Base-by-base conservation (phyloP, 495 filamentous ascomycete species). In the Staphylotrichum longicolle region DNA sequence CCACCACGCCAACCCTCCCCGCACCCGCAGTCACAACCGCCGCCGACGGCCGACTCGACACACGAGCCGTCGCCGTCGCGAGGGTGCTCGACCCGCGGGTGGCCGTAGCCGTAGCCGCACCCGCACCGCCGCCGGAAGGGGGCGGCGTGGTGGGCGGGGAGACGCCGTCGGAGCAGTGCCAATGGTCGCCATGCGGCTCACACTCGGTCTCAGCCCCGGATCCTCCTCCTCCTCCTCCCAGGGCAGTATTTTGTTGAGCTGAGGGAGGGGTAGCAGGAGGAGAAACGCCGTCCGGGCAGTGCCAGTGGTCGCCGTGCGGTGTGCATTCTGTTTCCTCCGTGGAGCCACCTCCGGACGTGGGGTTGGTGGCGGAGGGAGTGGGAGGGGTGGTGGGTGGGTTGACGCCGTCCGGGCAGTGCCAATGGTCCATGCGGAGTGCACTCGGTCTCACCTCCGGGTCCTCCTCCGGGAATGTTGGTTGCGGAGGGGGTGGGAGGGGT, bases 281-380 rank as follows among this genome's bases (percentile, higher is more conserved):
- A 7, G 54, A 7, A 11, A 57, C 54, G n/a, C 55, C 44, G 15
- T 27, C 35, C 4, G 55, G 55, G n/a, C 55, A 58, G 8, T 58
- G 55, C 55, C 55, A 58, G 55, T 58, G 55, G 37, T 47, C 45
- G 12, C 55, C 55, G 46, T 58, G 55, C 1, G 55, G 50, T 27
- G 15, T 15, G 8, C 50, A 53, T 10, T 35, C 34, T 20, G 14
- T 9, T 3, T 15, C 35, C 7, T n/a, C n/a, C n/a, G n/a, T n/a
- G n/a, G n/a, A n/a, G n/a, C 2, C 48, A 20, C 20, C 20, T 27
- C 20, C 20, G 20, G 20, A 27, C 20, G 20, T 0, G 20, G 20
- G 1, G 20, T 27, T 27, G 20, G 49, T 52, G 33, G 49, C 9
- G 12, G 49, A 15, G 4, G 12, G 2, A 14, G 11, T 10, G 1